phyloP scores from a whole-genome alignment of 2,329 filamentous ascomycete species.

The Phaeophleospora eucalypticola region DNA sequence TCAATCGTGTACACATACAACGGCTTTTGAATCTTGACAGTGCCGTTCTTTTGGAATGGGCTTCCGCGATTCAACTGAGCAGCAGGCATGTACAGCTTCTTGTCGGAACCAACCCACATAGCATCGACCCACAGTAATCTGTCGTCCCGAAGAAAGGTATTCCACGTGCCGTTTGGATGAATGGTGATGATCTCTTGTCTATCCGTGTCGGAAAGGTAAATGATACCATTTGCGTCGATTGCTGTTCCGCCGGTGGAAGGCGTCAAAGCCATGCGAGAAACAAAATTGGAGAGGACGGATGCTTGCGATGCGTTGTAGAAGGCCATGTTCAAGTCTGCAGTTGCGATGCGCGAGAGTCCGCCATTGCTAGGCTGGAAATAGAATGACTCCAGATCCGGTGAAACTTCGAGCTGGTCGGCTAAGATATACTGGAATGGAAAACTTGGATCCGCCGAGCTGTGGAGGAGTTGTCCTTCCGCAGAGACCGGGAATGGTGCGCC shows the following conservation, averaged over 20 bases:
- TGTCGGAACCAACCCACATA: constrained; percentile 30
- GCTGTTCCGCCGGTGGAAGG: constrained; percentile 38
- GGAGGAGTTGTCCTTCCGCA: constrained; percentile 28
- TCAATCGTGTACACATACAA: constrained; percentile 27
- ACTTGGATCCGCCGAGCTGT: constrained; percentile 14
- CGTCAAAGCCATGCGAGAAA: constrained; percentile 33
- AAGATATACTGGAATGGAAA: constrained; percentile 24
- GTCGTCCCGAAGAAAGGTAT: constrained; percentile 27
- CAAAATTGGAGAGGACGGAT: constrained; percentile 24
- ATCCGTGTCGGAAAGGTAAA: constrained; percentile 37
- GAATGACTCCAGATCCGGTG: constrained; percentile 34
- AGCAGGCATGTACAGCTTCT: constrained; percentile 31
- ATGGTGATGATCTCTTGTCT: constrained; percentile 27
- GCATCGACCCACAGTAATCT: constrained; percentile 31
- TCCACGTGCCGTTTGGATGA: constrained; percentile 27
- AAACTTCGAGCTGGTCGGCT: constrained; percentile 40
- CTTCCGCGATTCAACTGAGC: constrained; percentile 28
- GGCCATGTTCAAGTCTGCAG: constrained; percentile 31
- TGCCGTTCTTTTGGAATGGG: constrained; percentile 27
- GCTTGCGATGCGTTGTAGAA: constrained; percentile 34
- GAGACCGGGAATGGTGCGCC: constrained; percentile 27
- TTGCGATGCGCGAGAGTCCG: constrained; percentile 35
- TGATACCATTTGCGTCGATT: constrained; percentile 37
- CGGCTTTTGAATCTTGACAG: constrained; percentile 23
- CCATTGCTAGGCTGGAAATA: constrained; percentile 39